Evolutionary conservation across 2,329 filamentous ascomycete genomes (phyloP), one percentile per base, ranked within the genome.

Genomic region (Ceratocystis smalleyi): DNA sequence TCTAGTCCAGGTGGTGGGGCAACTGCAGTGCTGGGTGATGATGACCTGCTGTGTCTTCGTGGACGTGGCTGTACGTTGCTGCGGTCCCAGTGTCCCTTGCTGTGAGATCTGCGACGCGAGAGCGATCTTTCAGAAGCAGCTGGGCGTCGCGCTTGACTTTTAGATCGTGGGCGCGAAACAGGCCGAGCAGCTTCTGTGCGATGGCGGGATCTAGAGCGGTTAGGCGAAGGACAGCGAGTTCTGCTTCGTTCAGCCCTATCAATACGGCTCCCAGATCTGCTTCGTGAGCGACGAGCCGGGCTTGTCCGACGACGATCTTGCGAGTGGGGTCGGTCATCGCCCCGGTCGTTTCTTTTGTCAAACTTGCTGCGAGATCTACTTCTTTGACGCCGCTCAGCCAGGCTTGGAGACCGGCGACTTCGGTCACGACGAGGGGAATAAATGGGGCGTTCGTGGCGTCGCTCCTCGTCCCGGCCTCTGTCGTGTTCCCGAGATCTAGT

Each of bases 11-110:
- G 73, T 1, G 75, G 73, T 1, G 76, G 75, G 35, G 75, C 73
- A 3, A 72, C 69, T 7, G 71, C 68, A 1, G 70, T 68, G 3
- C 73, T 74, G 10, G 71, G 72, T 2, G 77, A 76, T 32, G 77
- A 77, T 27, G 79, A 79, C 22, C 77, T 75, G 68, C 77, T 54
- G 17, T 22, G 79, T 64, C 71, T 74, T 8, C 74, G 74, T 40
- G 76, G 74, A n/a, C 72, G 75, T 22, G 75, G 73, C 19, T 71
- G 69, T 19, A 71, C 67, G 61, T 65, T 65, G 17, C 66, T 69
- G 24, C 70, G 70, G 43, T 69, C 68, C n/a, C 68, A 59, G 62
- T 69, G 69, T 6, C 24, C n/a, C n/a, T 32, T 62, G 60, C 60
- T 62, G 43, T 5, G 43, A 15, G 60, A 62, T n/a, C 60, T 32